Base-by-base conservation (phyloP, 2,329 filamentous ascomycete genomes). In the Scolecobasidium constrictum region DNA sequence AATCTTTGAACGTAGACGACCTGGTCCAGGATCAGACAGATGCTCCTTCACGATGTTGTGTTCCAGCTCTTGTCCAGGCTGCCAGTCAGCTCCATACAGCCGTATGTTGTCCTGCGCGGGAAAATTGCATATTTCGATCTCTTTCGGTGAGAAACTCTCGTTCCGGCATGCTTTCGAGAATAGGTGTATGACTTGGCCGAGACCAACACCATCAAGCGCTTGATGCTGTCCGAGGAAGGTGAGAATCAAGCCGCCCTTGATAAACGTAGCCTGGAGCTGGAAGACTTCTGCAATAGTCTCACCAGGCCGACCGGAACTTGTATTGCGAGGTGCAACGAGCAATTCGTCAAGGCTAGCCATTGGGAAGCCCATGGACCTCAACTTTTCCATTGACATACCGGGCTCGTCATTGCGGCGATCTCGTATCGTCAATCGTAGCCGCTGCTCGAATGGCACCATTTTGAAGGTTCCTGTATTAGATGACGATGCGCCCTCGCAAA, bases 131-230 rank as follows among this genome's bases (percentile, higher is more conserved):
- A 49, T 38, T 0, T 43, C 21, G 0, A 69, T 28, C 40, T 77
- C 73, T 5, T 70, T 58, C 0, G 46, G 33, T 0, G 66, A 69
- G 49, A 73, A 74, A 0, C 46, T n/a, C 21, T 70, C 65, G 2
- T 56, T 52, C 1, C 51, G 53, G 42, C 71, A 74, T 1, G 69
- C 71, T 43, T 73, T 72, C 0, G 65, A 61, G 4, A 77, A 55
- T 2, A 72, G 61, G 2, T 54, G 45, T 13, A 74, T 69, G n/a
- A 72, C 47, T 17, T 65, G 59, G 3, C 57, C 67, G 47, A 69
- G 64, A 2, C 71, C 73, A 1, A 59, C 61, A 55, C 71, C 68
- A 43, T 77, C 74, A 62, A 73, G 68, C 1, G 58, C 53, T 4
- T 62, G 61, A 47, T 77, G 74, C 18, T 72, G 64, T 5, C 58